Conservation (phyloP, 768 basidiomycete genomes). For the Suillus hirtellus region DNA sequence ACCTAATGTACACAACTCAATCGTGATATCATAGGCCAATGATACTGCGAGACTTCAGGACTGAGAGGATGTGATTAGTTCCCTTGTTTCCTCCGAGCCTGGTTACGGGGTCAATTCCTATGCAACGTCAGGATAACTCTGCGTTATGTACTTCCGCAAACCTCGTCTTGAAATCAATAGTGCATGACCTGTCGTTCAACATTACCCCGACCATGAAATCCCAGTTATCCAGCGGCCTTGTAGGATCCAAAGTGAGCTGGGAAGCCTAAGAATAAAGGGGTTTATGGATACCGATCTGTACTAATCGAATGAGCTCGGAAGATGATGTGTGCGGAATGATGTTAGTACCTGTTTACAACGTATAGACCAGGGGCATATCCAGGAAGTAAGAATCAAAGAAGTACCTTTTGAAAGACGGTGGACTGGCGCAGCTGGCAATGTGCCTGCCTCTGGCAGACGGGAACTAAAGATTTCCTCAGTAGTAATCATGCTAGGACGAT, state of each 20-base stretch:
- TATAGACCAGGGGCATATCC: conserved; percentile 60
- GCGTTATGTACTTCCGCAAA: conserved; percentile 10
- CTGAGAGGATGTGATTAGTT: neutral
- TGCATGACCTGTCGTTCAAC: conserved; percentile 60
- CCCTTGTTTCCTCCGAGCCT: neutral
- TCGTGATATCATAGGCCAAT: neutral
- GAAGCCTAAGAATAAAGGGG: conserved; percentile 68
- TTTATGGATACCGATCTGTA: conserved; percentile 63
- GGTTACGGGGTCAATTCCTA: neutral
- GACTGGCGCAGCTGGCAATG: too few relatives aligned
- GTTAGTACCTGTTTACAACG: conserved; percentile 21
- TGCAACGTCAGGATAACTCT: neutral
- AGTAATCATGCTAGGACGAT: conserved; percentile 48
- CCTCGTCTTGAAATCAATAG: conserved; percentile 53
- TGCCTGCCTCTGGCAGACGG: too few relatives aligned
- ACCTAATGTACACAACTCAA: neutral
- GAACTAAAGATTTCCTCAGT: conserved; percentile 49
- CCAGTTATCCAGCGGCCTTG: conserved; percentile 54
- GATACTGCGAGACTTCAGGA: neutral
- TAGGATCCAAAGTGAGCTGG: conserved; percentile 36
- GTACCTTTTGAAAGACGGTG: too few relatives aligned
- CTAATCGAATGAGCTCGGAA: conserved; percentile 1
- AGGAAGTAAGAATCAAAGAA: conserved; percentile 13
- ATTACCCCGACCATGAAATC: conserved; percentile 65
- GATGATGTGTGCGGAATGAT: neutral